A percentile compares a stretch with the other conserved stretches of the same genome.
These are phyloP conservation scores for Synchytrium microbalum DNA, from an alignment of 371 early-diverging fungal genomes.

Conservation along the genomic window DNA sequence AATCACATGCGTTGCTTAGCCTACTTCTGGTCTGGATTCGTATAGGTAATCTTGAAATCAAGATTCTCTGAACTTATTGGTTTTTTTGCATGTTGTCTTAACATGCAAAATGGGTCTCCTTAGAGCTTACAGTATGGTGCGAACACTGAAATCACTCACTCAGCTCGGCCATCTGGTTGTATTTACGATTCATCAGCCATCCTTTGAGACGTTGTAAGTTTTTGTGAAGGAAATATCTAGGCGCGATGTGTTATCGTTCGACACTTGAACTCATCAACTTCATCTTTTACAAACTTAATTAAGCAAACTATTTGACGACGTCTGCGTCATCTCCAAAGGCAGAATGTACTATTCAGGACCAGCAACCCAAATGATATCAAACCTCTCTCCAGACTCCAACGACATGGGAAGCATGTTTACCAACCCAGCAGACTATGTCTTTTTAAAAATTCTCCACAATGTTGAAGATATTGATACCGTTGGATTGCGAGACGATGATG, in stretches of 20 bases:
- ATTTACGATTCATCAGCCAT: slow-evolving; percentile 22
- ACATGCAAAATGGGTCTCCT: no score
- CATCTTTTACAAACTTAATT: neutral
- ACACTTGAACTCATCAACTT: neutral
- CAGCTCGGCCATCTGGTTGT: slow-evolving; percentile 17
- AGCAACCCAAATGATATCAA: slow-evolving; percentile 12
- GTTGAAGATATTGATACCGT: no score
- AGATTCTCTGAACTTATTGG: no score
- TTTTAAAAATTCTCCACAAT: no score
- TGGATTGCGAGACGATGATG: no score
- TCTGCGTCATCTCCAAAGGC: slow-evolving; percentile 18
- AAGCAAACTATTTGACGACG: slow-evolving; percentile 23
- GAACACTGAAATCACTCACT: slow-evolving; percentile 17
- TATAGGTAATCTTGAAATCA: no score
- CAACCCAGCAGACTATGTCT: neutral
- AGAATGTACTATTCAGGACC: slow-evolving; percentile 17
- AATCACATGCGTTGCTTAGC: no score
- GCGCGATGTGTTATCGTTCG: neutral
- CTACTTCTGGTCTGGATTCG: no score
- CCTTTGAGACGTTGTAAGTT: no score
- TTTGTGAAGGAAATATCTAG: neutral
- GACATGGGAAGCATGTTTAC: no score
- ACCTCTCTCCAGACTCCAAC: slow-evolving; percentile 18
- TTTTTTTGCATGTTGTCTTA: slow-evolving; percentile 7
- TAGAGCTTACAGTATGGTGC: slow-evolving; percentile 17